phyloP scores from a whole-genome alignment of 2,329 filamentous ascomycete genomes.

The Cladosporium sp. region DNA sequence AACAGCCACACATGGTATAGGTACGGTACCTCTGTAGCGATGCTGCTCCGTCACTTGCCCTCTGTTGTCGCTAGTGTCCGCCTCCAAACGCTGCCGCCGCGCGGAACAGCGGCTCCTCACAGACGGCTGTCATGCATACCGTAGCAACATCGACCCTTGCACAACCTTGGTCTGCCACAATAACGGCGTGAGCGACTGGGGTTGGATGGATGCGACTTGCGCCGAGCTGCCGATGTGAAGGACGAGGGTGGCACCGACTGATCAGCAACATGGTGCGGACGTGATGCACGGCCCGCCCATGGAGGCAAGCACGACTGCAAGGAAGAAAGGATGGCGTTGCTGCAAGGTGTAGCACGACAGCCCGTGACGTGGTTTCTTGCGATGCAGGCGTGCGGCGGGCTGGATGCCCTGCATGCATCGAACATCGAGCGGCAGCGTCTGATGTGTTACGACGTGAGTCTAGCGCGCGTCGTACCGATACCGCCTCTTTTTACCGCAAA shows the following conservation, averaged over 20 bases:
- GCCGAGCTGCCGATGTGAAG: slow-evolving; percentile 19
- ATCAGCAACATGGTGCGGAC: slow-evolving; percentile 13
- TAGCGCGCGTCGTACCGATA: slow-evolving; percentile 18
- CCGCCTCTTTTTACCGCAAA: slow-evolving; percentile 2
- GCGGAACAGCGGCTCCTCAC: slow-evolving; percentile 1
- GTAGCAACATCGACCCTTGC: slow-evolving; percentile 2
- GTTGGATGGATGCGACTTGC: slow-evolving; percentile 5
- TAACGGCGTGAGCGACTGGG: slow-evolving; percentile 8
- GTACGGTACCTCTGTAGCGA: background rate
- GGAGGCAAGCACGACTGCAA: slow-evolving; percentile 5
- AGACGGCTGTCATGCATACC: slow-evolving; percentile 8
- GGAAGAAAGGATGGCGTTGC: background rate
- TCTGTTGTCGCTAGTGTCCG: slow-evolving; percentile 3
- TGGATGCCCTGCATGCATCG: slow-evolving; percentile 11
- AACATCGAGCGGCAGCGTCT: background rate
- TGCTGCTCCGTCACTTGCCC: background rate
- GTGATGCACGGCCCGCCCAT: slow-evolving; percentile 7
- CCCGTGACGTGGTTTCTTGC: slow-evolving; percentile 15
- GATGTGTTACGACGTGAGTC: background rate
- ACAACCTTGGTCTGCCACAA: background rate
- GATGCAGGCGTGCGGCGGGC: slow-evolving; percentile 5
- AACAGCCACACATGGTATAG: background rate
- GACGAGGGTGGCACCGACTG: slow-evolving; percentile 20
- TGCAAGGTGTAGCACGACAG: slow-evolving; percentile 5
- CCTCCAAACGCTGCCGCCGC: slow-evolving; percentile 2